phyloP scores from a whole-genome alignment of 441 rosid species.

The Croton laevigatus region DNA sequence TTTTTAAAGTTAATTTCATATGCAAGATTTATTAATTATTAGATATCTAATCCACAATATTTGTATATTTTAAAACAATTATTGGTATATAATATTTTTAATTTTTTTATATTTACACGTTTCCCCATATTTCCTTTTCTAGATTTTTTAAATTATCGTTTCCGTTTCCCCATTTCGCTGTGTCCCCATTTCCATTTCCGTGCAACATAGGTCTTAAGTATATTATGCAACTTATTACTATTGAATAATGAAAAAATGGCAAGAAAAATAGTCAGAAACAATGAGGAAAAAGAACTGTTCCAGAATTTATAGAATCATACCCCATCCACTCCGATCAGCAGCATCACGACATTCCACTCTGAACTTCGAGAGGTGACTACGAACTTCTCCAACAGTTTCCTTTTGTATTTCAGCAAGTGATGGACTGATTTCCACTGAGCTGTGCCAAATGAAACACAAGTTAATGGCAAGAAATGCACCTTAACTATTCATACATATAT shows the following conservation, averaged over 20 bases:
- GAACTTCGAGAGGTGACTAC: conserved; percentile 73
- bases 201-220: no score
- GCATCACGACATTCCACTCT: conserved; percentile 93
- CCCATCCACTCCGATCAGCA: conserved; percentile 79
- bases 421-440: conserved; percentile 95
- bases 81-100: no score
- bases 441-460: conserved; percentile 36
- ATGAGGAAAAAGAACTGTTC: conserved; percentile 8
- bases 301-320: conserved; percentile 39
- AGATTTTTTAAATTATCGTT: no score
- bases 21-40: no score
- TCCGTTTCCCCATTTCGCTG: no score
- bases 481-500: not conserved
- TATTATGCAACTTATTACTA: not conserved
- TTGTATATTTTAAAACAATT: no score
- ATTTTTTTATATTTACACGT: no score
- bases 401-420: conserved; percentile 80
- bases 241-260: not conserved
- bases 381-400: conserved; percentile 84
- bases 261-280: not conserved
- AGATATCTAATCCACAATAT: no score
- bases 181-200: no score
- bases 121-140: no score
- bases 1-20: no score
- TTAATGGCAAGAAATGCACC: conserved; percentile 1